These are phyloP conservation scores for Crucihimalaya himalaica DNA, from an alignment of 345 rosid species.

Conservation along the genomic window DNA sequence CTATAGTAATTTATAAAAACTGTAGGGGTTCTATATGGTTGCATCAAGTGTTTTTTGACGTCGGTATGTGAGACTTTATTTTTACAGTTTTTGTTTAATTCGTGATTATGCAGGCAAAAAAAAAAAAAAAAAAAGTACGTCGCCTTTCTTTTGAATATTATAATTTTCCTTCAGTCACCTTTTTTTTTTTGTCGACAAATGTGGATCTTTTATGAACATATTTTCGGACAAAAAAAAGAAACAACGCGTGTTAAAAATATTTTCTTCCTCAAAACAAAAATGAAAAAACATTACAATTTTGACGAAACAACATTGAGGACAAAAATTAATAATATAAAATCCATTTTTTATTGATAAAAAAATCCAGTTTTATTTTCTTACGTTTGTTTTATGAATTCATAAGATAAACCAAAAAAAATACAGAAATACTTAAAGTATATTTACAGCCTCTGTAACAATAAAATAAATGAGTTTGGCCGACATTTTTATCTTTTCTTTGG, in stretches of 20 bases:
- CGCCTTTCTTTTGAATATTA: not conserved
- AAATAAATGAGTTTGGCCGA: not conserved
- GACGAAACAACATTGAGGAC: not conserved
- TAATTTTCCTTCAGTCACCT: not conserved
- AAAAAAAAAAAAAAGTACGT: not conserved
- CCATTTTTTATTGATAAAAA: not conserved
- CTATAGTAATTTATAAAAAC: not conserved
- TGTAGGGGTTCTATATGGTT: not conserved
- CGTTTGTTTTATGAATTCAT: not conserved
- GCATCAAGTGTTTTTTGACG: not conserved
- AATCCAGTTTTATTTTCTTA: not conserved
- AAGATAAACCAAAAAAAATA: not conserved
- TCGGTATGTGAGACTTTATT: not conserved
- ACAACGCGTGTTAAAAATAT: not conserved
- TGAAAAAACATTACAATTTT: not conserved
- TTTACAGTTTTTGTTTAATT: not conserved
- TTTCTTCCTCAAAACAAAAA: not conserved
- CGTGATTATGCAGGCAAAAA: not conserved
- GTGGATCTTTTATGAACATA: not conserved
- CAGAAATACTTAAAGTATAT: too few species aligned
- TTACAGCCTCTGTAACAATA: not conserved
- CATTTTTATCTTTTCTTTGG: not conserved
- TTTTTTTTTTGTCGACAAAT: not conserved
- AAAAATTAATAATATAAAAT: not conserved
- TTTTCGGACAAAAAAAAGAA: not conserved